These are phyloP conservation scores for Aspergillus cristatus DNA, from an alignment of 495 filamentous ascomycete genomes.

Conservation along the genomic window DNA sequence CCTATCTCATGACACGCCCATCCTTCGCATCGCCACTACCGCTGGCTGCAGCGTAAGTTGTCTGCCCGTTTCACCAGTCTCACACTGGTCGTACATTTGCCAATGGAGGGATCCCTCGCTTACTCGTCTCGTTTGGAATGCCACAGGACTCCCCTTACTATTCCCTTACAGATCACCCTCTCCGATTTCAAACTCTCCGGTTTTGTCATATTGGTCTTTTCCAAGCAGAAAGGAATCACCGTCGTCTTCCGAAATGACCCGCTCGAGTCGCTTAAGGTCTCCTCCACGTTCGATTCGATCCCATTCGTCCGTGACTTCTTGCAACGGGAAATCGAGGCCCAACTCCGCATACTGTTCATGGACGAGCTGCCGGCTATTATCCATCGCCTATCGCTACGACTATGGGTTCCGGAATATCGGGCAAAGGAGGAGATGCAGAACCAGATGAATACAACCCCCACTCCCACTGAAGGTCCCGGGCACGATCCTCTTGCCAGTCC, in stretches of 20 bases:
- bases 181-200: conserved; percentile 96
- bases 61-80: background rate
- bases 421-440: conserved; percentile 45
- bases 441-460: conserved; percentile 17
- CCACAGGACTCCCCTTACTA: conserved; percentile 67
- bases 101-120: conserved; percentile 3
- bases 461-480: conserved; percentile 38
- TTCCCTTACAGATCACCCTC: conserved; percentile 90
- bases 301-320: conserved; percentile 96
- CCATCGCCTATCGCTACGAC: conserved; percentile 76
- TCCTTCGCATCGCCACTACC: conserved; percentile 87
- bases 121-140: conserved; percentile 7
- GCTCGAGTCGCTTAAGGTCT: conserved; percentile 94
- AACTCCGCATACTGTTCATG: conserved; percentile 88
- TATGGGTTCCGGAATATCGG: conserved; percentile 85
- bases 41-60: conserved; percentile 74
- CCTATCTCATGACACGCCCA: conserved; percentile 83
- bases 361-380: conserved; percentile 95
- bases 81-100: background rate
- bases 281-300: conserved; percentile 97
- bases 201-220: conserved; percentile 96
- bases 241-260: conserved; percentile 97
- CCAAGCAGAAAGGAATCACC: conserved; percentile 90
- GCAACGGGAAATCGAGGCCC: conserved; percentile 92
- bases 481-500: conserved; percentile 71